Evolutionary conservation across 257 asterid species (phyloP), one percentile per base, ranked within the genome.

Genomic region (Gardenia jasminoides): DNA sequence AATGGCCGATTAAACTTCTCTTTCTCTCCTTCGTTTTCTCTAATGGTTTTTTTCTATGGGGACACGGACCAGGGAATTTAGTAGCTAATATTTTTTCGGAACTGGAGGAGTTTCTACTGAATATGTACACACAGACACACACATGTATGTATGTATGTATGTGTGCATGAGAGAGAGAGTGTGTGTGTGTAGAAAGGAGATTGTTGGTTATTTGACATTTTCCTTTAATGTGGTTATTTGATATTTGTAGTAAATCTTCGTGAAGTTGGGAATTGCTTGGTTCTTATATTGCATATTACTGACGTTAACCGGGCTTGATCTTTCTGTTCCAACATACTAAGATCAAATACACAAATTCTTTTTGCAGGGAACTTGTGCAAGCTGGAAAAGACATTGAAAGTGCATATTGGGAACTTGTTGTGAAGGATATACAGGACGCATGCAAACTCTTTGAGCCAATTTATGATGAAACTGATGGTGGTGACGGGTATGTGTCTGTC

Each of bases 371-470:
- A 80, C 98, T 96, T 67, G 97, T 96, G 30, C 92, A 91, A 82
- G 86, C 90, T 82, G 98, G 99, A 83, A 91, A 90, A 81, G 97
- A 96, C 90, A 96, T 92, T 62, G 92, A 94, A 82, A 90, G 89
- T 80, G 91, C 97, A 44, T 96, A 93, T 81, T 96, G 99, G 99
- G 99, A 96, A 88, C 97, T 96, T 61, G 99, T 96, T 82, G 92
- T 96, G 85, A 93, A 91, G 88, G 99, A 96, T 84, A 96, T 96
- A 70, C 99, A 96, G 91, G 99, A 96, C 83, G 98, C 99, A n/a
- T 91, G 98, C 93, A 92, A 87, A 84, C 97, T 94, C 79, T 96
- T 96, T 80, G 98, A 96, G 90, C 74, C 91, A 64, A 92, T 96
- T 79, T 96, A 94, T 79, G 91, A 96, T 78, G 84, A 92, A 81